A percentile compares a stretch with the other conserved stretches of the same genome.
Conservation (phyloP, 2,329 filamentous ascomycete species). For the Annulohypoxylon truncatum region DNA sequence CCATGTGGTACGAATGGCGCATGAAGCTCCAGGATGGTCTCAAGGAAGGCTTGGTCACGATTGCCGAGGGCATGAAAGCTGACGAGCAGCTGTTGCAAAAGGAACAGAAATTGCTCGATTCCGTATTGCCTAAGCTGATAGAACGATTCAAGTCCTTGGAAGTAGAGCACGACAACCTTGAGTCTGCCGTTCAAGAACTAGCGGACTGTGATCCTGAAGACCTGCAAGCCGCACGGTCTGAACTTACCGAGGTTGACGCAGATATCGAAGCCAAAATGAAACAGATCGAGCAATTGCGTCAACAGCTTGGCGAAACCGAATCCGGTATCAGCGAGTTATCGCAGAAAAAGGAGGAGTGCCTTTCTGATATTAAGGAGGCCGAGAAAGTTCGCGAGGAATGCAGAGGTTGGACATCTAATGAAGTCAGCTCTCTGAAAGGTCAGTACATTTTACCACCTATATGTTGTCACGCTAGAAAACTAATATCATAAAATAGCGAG, state of each 20-base stretch:
- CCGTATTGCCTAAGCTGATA: constrained; percentile 73
- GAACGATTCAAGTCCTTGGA: constrained; percentile 71
- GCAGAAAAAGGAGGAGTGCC: constrained; percentile 74
- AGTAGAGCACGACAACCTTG: constrained; percentile 73
- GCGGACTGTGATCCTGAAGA: constrained; percentile 85
- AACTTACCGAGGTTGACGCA: constrained; percentile 71
- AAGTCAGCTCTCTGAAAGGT: constrained; percentile 85
- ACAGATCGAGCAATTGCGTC: constrained; percentile 73
- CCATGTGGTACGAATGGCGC: constrained; percentile 98
- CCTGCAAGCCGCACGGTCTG: constrained; percentile 76
- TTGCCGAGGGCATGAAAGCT: constrained; percentile 78
- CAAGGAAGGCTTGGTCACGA: constrained; percentile 81
- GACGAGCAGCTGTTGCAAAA: constrained; percentile 76
- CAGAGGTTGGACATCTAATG: constrained; percentile 85
- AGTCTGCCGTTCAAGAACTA: constrained; percentile 78
- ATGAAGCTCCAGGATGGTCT: constrained; percentile 86
- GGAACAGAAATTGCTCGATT: constrained; percentile 75
- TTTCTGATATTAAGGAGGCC: constrained; percentile 82
- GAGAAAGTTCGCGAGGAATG: constrained; percentile 88
- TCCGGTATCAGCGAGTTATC: constrained; percentile 70
- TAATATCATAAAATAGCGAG: constrained; percentile 64
- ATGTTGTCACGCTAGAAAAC: constrained; percentile 30
- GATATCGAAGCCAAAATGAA: constrained; percentile 77
- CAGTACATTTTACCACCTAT: constrained; percentile 46
- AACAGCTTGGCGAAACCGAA: constrained; percentile 75